phyloP scores from a whole-genome alignment of 2,329 filamentous ascomycete genomes.

The Dothideomycetes sp. region DNA sequence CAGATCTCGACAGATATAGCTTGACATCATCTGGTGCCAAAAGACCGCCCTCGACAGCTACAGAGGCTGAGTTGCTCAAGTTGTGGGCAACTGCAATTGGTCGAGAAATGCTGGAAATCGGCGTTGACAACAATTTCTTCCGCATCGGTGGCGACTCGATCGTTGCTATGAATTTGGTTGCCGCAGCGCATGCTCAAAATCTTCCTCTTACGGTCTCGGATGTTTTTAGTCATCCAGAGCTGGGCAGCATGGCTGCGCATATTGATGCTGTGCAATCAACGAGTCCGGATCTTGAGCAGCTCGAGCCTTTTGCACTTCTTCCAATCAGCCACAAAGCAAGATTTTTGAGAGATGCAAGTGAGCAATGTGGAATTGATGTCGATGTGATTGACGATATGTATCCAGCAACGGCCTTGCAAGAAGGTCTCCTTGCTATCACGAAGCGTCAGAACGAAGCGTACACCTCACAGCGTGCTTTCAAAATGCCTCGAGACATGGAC shows the following conservation, averaged over 20 bases:
- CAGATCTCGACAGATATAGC: too few species aligned
- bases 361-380: not conserved
- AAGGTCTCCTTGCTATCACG: not conserved
- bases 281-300: too few species aligned
- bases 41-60: too few species aligned
- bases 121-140: constrained; percentile 51
- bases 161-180: constrained; percentile 51
- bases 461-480: too few species aligned
- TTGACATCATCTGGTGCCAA: too few species aligned
- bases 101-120: constrained; percentile 39
- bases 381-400: not conserved
- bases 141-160: constrained; percentile 52
- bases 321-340: too few species aligned
- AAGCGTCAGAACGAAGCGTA: too few species aligned
- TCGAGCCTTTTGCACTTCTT: too few species aligned
- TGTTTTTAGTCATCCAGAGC: constrained; percentile 41
- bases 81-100: constrained; percentile 43
- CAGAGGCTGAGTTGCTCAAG: too few species aligned
- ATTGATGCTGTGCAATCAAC: too few species aligned
- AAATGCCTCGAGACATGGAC: too few species aligned
- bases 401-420: not conserved
- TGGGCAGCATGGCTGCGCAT: constrained; percentile 50
- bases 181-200: constrained; percentile 41
- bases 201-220: constrained; percentile 45
- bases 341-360: too few species aligned